These are phyloP conservation scores for Trichoderma breve DNA, from an alignment of 2,329 filamentous ascomycete genomes.

Conservation along the genomic window DNA sequence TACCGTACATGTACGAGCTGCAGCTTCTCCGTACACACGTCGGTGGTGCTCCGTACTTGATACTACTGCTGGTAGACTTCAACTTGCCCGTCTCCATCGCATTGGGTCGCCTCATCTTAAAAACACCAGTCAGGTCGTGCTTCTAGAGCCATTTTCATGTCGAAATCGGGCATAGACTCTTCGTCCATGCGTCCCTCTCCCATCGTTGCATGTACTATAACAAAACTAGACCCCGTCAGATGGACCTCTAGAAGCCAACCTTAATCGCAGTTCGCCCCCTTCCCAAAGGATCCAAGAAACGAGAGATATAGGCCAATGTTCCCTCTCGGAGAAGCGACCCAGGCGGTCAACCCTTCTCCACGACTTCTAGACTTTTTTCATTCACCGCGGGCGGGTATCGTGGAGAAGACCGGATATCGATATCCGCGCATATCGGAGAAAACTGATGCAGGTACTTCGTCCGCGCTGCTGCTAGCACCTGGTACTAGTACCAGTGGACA, in stretches of 20 bases:
- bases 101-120: neutral
- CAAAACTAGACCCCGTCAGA: neutral
- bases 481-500: neutral
- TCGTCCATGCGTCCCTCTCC: neutral
- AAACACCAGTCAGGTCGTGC: neutral
- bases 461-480: constrained; percentile 1
- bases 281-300: neutral
- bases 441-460: constrained; percentile 16
- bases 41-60: neutral
- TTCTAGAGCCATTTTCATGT: neutral
- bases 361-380: constrained; percentile 8
- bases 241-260: neutral
- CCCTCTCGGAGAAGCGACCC: neutral
- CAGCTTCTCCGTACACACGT: neutral
- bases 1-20: neutral
- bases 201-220: neutral
- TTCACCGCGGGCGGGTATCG: constrained; percentile 15
- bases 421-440: constrained; percentile 18
- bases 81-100: neutral
- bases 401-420: constrained; percentile 19
- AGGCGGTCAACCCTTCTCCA: constrained; percentile 11
- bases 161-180: neutral
- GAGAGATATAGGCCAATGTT: neutral
- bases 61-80: neutral
- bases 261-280: neutral